Evolutionary conservation across 2,329 filamentous ascomycete species (phyloP), one percentile per base, ranked within the genome.

Genomic region (Talaromyces amestolkiae): DNA sequence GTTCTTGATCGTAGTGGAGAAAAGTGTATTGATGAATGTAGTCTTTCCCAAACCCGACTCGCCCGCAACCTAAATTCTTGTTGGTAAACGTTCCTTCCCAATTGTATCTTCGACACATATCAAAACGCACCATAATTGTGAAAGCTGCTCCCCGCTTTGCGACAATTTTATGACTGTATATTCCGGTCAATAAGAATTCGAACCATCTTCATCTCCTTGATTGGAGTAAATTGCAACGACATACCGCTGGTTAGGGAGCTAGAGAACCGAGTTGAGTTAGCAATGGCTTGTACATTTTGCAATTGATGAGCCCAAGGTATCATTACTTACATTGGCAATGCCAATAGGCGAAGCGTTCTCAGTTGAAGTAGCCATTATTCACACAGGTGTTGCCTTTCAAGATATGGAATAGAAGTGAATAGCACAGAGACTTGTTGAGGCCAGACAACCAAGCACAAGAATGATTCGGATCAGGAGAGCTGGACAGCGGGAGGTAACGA

Each of bases 1-100:
- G 87, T 98, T 99, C 87, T 99, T 99, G 88, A 99, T 99, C 75
- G 95, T 99, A 72, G 96, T 99, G 69, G 95, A 99, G 87, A 99
- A 99, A 68, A 99, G 89, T 67, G 95, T 99, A 89, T 99, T 99
- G 89, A 99, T 98, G 84, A 99, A 99, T 75, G 95, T 99, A 31
- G 96, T 99, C 88, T 99, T 99, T 85, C 95, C 95, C 73, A 98
- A 84, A 77, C 94, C 94, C 72, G 95, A 98, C 85, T 99, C 94
- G 84, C 94, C 94, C 84, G 95, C 95, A 82, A 98, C 93, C 93
- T 96, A 75, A 47, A 65, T 66, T 31, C 61, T 27, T 39, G n/a
- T 35, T 45, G 43, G 53, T 63, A 37, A 56, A 56, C 19, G 41
- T 47, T 49, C 22, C 19, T 61, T 22, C 33, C 4, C 19, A 37